Evolutionary conservation across 2,329 filamentous ascomycete genomes (phyloP).

Genomic region (Taxawa tesnikishii): DNA sequence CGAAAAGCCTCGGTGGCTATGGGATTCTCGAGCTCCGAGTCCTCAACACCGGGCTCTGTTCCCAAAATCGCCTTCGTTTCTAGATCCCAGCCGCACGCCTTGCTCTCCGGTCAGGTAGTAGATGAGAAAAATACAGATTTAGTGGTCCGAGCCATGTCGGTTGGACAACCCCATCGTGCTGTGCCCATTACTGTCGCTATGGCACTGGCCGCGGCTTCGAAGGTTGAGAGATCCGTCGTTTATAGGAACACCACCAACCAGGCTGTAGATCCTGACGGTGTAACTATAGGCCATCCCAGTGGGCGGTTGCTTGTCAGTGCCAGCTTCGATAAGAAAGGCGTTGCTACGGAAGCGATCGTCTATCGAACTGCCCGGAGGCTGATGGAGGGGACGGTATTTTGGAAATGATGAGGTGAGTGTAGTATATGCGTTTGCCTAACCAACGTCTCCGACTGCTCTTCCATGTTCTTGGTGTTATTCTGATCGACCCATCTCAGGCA

Average conservation of each 20-base stretch:
- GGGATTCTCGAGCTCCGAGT: conserved; percentile 40
- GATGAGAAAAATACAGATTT: conserved; percentile 15
- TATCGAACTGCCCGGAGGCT: conserved; percentile 24
- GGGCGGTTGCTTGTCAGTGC: conserved; percentile 24
- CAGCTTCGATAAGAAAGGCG: conserved; percentile 14
- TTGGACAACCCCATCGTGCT: conserved; percentile 24
- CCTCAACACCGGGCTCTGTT: conserved; percentile 41
- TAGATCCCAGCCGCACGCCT: conserved; percentile 16
- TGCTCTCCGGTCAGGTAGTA: conserved; percentile 25
- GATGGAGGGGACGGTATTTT: conserved; percentile 22
- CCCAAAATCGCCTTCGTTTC: conserved; percentile 51
- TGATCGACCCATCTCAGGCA: too few species aligned
- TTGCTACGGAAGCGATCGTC: conserved; percentile 17
- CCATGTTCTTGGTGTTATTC: too few species aligned
- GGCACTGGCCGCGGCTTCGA: conserved; percentile 24
- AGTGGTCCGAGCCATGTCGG: conserved; percentile 26
- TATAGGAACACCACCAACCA: conserved; percentile 17
- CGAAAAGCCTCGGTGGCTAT: conserved; percentile 46
- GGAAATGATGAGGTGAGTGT: too few species aligned
- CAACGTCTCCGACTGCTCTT: too few species aligned
- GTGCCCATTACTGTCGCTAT: conserved; percentile 26
- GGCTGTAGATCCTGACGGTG: conserved; percentile 15
- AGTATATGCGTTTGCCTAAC: too few species aligned
- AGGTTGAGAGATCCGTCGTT: conserved; percentile 23
- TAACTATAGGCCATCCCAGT: conserved; percentile 28